Conservation (phyloP, 2,329 filamentous ascomycete species). For the Alternaria arborescens region DNA sequence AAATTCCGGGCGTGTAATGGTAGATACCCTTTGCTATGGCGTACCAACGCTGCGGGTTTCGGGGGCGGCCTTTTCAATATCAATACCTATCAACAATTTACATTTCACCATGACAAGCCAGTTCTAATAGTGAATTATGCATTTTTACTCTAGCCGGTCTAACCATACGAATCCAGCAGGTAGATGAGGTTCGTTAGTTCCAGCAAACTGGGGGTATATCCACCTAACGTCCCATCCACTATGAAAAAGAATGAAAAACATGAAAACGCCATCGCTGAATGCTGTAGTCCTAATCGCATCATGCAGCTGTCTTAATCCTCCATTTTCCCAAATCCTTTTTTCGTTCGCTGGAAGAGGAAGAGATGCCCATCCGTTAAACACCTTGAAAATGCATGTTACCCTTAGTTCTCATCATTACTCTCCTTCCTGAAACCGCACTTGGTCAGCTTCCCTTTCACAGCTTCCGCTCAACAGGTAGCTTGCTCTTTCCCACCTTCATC, state of each 20-base stretch:
- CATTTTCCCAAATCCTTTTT: background rate
- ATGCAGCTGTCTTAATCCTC: background rate
- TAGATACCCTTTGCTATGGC: conserved; percentile 2
- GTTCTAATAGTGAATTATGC: background rate
- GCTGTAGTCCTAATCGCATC: conserved; percentile 16
- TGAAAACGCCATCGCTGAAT: conserved; percentile 38
- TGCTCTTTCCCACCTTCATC: conserved; percentile 30
- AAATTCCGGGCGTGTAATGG: background rate
- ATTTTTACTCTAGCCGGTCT: conserved; percentile 2
- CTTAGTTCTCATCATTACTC: background rate
- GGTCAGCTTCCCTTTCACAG: background rate
- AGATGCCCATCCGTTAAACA: background rate
- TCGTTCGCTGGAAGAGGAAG: background rate
- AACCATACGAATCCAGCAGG: background rate
- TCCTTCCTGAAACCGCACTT: background rate
- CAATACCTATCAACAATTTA: background rate
- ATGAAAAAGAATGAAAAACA: background rate
- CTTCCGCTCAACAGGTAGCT: conserved; percentile 13
- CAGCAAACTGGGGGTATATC: conserved; percentile 13
- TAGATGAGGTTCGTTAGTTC: background rate
- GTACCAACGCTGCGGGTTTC: background rate
- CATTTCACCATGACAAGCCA: background rate
- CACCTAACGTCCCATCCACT: conserved; percentile 5
- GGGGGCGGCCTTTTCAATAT: background rate
- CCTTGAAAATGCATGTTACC: conserved; percentile 11